Conservation (phyloP, 768 basidiomycete species). For the Mycena amicta region DNA sequence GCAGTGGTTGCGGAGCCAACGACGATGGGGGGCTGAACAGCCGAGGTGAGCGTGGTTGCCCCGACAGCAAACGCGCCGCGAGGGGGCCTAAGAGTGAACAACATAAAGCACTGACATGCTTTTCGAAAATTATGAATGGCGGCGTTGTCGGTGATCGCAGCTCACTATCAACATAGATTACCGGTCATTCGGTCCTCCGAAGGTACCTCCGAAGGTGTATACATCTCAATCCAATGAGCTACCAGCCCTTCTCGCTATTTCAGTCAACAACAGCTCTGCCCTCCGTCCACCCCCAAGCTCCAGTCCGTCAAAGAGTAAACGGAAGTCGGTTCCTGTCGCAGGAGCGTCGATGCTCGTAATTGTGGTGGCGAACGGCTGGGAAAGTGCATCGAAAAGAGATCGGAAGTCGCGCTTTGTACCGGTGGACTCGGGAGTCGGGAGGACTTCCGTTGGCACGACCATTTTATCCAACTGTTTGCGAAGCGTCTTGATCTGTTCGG, state of each 20-base stretch:
- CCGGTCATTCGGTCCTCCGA: too few species aligned
- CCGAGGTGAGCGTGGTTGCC: constrained; percentile 57
- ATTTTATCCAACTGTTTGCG: constrained; percentile 65
- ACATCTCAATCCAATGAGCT: background rate
- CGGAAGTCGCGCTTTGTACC: constrained; percentile 14
- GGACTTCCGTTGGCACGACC: background rate
- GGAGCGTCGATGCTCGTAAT: background rate
- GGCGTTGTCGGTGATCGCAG: background rate
- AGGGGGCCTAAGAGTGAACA: constrained; percentile 8
- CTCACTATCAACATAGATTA: background rate
- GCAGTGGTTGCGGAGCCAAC: constrained; percentile 43
- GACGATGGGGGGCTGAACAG: constrained; percentile 39
- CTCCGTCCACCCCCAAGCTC: background rate
- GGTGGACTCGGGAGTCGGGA: constrained; percentile 3
- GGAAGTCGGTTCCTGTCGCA: constrained; percentile 13
- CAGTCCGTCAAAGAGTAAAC: constrained; percentile 15
- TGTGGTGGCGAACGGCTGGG: background rate
- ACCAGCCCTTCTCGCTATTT: background rate
- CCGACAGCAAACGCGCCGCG: constrained; percentile 49
- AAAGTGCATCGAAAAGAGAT: constrained; percentile 11
- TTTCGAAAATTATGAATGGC: background rate
- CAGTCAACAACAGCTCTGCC: background rate
- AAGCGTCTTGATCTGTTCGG: constrained; percentile 61
- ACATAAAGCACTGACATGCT: background rate
- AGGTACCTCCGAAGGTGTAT: background rate